Conservation (phyloP, 2,329 filamentous ascomycete genomes). For the Fusarium luffae region DNA sequence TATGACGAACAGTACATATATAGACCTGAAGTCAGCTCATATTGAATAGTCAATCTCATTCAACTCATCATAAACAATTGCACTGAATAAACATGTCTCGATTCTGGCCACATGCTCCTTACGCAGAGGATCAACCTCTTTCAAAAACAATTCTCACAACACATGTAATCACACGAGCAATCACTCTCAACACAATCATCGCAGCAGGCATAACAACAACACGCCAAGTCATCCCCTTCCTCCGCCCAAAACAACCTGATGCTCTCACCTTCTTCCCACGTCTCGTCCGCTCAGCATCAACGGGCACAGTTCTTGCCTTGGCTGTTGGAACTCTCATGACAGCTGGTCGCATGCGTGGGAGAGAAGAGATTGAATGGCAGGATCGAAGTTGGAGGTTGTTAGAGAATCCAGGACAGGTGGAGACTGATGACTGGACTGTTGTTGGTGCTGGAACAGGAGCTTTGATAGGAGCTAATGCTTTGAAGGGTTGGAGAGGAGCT, state of each 20-base stretch:
- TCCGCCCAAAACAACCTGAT: slow-evolving; percentile 47
- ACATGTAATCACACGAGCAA: slow-evolving; percentile 68
- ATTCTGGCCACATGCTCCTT: slow-evolving; percentile 64
- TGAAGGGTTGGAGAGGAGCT: slow-evolving; percentile 52
- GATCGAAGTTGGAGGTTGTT: slow-evolving; percentile 71
- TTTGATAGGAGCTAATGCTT: slow-evolving; percentile 48
- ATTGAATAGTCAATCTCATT: background rate
- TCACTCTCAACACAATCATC: slow-evolving; percentile 64
- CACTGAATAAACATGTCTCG: slow-evolving; percentile 59
- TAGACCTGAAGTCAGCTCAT: slow-evolving; percentile 1
- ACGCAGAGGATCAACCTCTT: slow-evolving; percentile 72
- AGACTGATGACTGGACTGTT: slow-evolving; percentile 67
- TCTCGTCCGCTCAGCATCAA: slow-evolving; percentile 59
- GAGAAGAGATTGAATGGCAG: slow-evolving; percentile 70
- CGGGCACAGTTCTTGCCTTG: slow-evolving; percentile 58
- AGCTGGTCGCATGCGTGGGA: slow-evolving; percentile 63
- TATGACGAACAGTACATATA: slow-evolving; percentile 25
- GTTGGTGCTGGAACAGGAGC: slow-evolving; percentile 54
- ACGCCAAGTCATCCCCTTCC: slow-evolving; percentile 45
- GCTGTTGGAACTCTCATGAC: slow-evolving; percentile 58
- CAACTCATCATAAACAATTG: background rate
- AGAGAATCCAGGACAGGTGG: slow-evolving; percentile 66
- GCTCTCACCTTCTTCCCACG: slow-evolving; percentile 47
- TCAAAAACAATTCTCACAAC: slow-evolving; percentile 65
- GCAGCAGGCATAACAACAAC: slow-evolving; percentile 54